Evolutionary conservation across 352 stramenopile species (phyloP).

Genomic region (Phytophthora cryptogea): DNA sequence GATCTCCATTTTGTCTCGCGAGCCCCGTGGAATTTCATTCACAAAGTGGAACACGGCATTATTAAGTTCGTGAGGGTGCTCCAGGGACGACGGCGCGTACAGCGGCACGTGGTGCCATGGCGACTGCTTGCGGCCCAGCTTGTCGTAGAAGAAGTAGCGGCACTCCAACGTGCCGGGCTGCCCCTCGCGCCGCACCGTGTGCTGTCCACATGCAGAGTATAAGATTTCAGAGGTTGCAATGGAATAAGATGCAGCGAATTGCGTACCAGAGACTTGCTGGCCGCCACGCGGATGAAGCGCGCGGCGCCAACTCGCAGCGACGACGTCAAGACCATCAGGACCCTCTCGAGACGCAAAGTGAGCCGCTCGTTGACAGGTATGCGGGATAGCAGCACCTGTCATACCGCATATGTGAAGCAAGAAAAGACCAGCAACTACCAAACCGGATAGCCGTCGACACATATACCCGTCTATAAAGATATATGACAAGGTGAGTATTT

Average conservation of each 20-base stretch:
- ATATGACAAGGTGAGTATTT: background rate
- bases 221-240: background rate
- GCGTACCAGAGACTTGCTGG: constrained; percentile 22
- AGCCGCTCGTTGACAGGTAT: background rate
- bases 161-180: constrained; percentile 70
- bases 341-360: constrained; percentile 2
- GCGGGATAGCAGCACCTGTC: constrained; percentile 4
- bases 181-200: constrained; percentile 68
- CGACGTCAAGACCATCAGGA: constrained; percentile 14
- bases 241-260: background rate
- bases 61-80: constrained; percentile 39
- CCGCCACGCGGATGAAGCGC: constrained; percentile 19
- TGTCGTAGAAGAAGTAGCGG: constrained; percentile 86
- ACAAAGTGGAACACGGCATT: constrained; percentile 91
- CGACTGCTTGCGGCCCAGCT: constrained; percentile 77
- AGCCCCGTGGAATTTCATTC: constrained; percentile 92
- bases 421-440: constrained; percentile 2
- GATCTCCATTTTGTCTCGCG: constrained; percentile 94
- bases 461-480: background rate
- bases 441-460: background rate
- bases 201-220: constrained; percentile 33
- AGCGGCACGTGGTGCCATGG: constrained; percentile 94
- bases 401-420: constrained; percentile 7
- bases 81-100: constrained; percentile 43
- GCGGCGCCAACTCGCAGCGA: constrained; percentile 11